Percentiles rank a stretch among this genome's conserved stretches.
phyloP scores from a whole-genome alignment of 2,329 filamentous ascomycete species.

The Xylariomycetidae sp. region DNA sequence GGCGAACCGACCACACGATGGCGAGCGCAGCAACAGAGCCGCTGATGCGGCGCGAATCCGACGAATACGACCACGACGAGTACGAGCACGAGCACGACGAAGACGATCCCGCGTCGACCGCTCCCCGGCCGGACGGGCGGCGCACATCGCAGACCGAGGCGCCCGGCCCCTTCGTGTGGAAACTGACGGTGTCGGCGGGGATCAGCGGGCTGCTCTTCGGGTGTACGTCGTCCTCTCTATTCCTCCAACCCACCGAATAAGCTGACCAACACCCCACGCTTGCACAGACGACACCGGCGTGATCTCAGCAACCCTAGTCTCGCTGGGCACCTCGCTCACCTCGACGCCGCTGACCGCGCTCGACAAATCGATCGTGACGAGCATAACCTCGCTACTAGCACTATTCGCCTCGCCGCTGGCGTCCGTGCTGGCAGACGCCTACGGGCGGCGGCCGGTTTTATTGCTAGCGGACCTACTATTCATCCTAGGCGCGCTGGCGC shows the following conservation, averaged over 20 bases:
- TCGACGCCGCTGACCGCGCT: slow-evolving; percentile 50
- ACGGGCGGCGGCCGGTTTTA: slow-evolving; percentile 58
- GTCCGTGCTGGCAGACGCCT: slow-evolving; percentile 55
- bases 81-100: too few species aligned
- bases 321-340: slow-evolving; percentile 54
- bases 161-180: slow-evolving; percentile 48
- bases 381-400: slow-evolving; percentile 62
- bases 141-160: slow-evolving; percentile 5
- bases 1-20: too few species aligned
- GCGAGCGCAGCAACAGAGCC: too few species aligned
- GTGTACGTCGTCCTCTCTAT: slow-evolving; percentile 39
- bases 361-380: slow-evolving; percentile 66
- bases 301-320: slow-evolving; percentile 62
- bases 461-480: slow-evolving; percentile 62
- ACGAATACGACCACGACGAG: too few species aligned
- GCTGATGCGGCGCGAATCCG: too few species aligned
- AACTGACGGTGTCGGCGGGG: slow-evolving; percentile 58
- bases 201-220: slow-evolving; percentile 64
- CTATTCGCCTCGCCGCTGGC: slow-evolving; percentile 58
- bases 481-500: slow-evolving; percentile 58
- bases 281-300: slow-evolving; percentile 58
- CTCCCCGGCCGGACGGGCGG: too few species aligned
- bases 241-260: neutral
- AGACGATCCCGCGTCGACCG: too few species aligned
- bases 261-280: slow-evolving; percentile 4